These are phyloP conservation scores for Lathyrus sativus DNA, from an alignment of 306 rosid species.

Conservation along the genomic window DNA sequence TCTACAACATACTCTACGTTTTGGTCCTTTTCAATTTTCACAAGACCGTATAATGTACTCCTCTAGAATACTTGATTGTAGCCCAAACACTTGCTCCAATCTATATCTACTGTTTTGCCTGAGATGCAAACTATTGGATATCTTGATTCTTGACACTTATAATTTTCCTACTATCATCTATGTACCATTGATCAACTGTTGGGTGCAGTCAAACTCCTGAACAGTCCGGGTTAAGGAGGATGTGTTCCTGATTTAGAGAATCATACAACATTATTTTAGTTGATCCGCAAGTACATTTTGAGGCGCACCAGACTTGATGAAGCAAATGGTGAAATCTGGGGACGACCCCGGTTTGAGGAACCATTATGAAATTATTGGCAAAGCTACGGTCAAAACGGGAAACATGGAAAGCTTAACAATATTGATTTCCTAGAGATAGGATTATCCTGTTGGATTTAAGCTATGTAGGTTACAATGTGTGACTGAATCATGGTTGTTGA, in stretches of 20 bases:
- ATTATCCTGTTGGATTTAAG: constrained; percentile 51
- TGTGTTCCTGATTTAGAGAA: constrained; percentile 55
- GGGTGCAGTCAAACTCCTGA: constrained; percentile 56
- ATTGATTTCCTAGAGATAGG: constrained; percentile 51
- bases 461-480: constrained; percentile 59
- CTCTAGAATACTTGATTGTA: constrained; percentile 49
- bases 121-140: constrained; percentile 60
- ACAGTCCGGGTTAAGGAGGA: constrained; percentile 51
- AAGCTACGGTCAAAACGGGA: constrained; percentile 56
- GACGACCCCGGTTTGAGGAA: constrained; percentile 47
- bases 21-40: no score
- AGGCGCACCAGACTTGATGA: constrained; percentile 54
- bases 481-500: constrained; percentile 34
- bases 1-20: constrained; percentile 51
- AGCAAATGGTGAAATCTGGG: constrained; percentile 56
- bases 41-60: no score
- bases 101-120: constrained; percentile 41
- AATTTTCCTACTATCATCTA: constrained; percentile 57
- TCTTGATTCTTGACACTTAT: constrained; percentile 53
- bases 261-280: constrained; percentile 43
- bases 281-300: constrained; percentile 38
- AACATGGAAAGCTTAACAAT: constrained; percentile 62
- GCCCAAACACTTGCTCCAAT: constrained; percentile 27
- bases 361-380: constrained; percentile 43
- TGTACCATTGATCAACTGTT: constrained; percentile 53